Evolutionary conservation across 75 land plant genomes (phyloP).

Genomic region (Pseudotsuga menziesii): DNA sequence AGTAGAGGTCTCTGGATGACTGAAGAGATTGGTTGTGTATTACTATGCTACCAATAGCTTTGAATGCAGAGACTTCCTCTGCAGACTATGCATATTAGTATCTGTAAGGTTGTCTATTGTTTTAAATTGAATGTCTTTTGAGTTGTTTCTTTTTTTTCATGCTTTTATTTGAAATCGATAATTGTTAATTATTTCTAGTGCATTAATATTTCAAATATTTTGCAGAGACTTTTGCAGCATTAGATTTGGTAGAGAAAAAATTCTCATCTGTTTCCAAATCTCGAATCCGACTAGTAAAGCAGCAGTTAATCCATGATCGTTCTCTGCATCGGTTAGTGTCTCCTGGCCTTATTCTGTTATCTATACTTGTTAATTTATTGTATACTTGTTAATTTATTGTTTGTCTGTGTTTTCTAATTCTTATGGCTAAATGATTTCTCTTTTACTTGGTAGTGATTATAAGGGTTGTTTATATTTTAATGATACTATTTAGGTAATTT

Average conservation of each 20-base stretch:
- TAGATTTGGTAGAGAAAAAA: slow-evolving; percentile 69
- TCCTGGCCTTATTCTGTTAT: neutral
- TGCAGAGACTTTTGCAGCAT: slow-evolving; percentile 85
- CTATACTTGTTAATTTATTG: slow-evolving; percentile 1
- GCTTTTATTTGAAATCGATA: too few species aligned
- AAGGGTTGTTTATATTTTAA: neutral
- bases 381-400: slow-evolving; percentile 4
- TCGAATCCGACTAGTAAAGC: slow-evolving; percentile 50
- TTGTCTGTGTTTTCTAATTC: neutral
- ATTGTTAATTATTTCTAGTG: too few species aligned
- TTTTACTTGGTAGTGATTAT: neutral
- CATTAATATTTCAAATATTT: slow-evolving; percentile 4
- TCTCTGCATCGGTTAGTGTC: slow-evolving; percentile 75
- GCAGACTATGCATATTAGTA: too few species aligned
- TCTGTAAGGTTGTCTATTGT: too few species aligned
- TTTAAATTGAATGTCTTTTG: too few species aligned
- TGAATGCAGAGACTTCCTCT: too few species aligned
- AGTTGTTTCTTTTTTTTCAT: too few species aligned
- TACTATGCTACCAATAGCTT: too few species aligned
- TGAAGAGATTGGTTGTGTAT: too few species aligned
- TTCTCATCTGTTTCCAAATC: slow-evolving; percentile 63
- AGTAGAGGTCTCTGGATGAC: too few species aligned
- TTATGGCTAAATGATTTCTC: neutral
- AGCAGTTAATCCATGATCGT: slow-evolving; percentile 83
- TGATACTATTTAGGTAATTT: neutral